Evolutionary conservation across 179 eudicot species (phyloP), one percentile per base, ranked within the genome.

Genomic region (Corrigiola litoralis): DNA sequence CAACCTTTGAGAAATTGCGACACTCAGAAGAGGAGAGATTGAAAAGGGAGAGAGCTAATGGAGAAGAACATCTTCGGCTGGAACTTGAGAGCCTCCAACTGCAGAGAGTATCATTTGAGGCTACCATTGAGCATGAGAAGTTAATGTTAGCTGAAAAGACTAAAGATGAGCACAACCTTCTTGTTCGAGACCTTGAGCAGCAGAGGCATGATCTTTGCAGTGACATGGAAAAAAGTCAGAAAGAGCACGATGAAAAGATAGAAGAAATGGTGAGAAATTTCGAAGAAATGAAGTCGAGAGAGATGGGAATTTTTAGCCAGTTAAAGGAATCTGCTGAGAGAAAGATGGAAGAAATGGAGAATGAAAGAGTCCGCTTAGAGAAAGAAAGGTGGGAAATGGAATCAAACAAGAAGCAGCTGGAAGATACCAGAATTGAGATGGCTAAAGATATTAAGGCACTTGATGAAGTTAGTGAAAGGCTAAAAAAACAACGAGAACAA

Each of bases 41-140:
- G 74, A 67, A 77, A 64, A 84, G 84, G 56, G 79, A 84, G 63
- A 84, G 76, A 70, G 48, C 61, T 32, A 86, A 81, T 34, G 65
- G 73, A 31, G 80, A 87, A 69, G 79, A 78, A 21, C 65, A 75
- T 58, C 61, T 78, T 36, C 58, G 65, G 62, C 71, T 75, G 72
- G 85, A 90, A 67, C 33, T 74, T 55, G 88, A 90, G 69, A 68
- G 63, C 62, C 45, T 87, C 46, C 80, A 55, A 64, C 57, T 74
- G 33, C 89, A 84, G 63, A 85, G 69, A 71, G 97, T 87, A 76
- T 79, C 97, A 47, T 85, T 87, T 86, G 82, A 78, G 23, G 90
- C 86, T 54, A 68, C 66, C 61, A 80, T 85, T 87, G 74, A 79
- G 75, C 85, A 87, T 63, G 94, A 90, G 67, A 74, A 73, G 70